A percentile compares a stretch with the other conserved stretches of the same genome.
phyloP scores from a whole-genome alignment of 306 rosid species.

The Castanea crenata region DNA sequence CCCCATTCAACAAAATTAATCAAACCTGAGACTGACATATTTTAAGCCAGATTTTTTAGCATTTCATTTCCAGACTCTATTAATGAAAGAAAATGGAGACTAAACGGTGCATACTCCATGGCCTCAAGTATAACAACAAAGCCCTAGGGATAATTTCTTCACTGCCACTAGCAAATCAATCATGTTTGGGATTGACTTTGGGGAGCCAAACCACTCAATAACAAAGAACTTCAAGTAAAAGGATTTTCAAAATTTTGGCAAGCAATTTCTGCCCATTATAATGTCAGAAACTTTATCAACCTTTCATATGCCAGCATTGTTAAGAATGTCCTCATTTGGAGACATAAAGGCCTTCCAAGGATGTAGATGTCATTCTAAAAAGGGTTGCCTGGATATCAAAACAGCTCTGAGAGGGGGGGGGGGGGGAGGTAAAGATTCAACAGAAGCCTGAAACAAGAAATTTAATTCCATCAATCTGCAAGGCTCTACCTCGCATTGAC shows the following conservation, averaged over 20 bases:
- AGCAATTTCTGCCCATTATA: neutral
- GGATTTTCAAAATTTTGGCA: neutral
- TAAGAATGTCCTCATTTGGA: neutral
- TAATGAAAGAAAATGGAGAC: neutral
- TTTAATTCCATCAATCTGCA: neutral
- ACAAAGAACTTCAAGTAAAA: neutral
- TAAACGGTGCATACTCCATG: neutral
- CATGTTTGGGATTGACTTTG: neutral
- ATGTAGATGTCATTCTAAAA: neutral
- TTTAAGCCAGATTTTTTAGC: neutral
- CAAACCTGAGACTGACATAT: neutral
- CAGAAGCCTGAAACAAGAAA: neutral
- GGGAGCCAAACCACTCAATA: neutral
- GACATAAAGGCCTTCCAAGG: too few species aligned
- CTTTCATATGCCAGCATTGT: neutral
- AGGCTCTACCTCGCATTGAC: slow-evolving; percentile 67
- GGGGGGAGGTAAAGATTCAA: neutral
- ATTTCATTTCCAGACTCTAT: neutral
- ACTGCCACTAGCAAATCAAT: neutral
- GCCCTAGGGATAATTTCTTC: neutral
- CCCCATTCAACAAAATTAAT: neutral
- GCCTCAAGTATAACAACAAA: neutral
- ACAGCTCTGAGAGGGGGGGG: too few species aligned
- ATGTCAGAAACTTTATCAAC: neutral
- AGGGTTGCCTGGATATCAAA: neutral